phyloP scores from a whole-genome alignment of 106 monocot species.

The Alisma plantagoaquatica region DNA sequence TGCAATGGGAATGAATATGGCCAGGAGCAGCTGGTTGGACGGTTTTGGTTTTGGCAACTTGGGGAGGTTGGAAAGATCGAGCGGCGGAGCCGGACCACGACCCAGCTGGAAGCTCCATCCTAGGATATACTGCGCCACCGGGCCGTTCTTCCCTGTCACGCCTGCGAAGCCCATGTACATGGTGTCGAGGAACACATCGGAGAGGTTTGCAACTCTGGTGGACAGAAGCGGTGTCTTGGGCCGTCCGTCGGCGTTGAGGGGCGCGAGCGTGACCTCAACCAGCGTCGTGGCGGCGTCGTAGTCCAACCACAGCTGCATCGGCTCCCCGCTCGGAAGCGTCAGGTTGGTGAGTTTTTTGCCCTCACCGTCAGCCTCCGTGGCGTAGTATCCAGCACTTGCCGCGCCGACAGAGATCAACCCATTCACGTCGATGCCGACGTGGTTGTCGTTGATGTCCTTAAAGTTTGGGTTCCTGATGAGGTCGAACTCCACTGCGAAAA shows the following conservation, averaged over 20 bases:
- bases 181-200: constrained; percentile 13
- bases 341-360: not conserved
- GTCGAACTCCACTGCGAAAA: constrained; percentile 18
- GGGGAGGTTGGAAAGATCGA: constrained; percentile 21
- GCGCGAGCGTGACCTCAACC: constrained; percentile 7
- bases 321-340: not conserved
- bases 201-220: constrained; percentile 16
- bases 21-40: not conserved
- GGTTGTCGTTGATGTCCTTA: constrained; percentile 7
- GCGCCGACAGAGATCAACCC: constrained; percentile 11
- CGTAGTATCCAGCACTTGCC: not conserved
- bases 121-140: constrained; percentile 24
- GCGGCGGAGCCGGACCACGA: constrained; percentile 5
- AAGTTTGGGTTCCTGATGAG: constrained; percentile 9
- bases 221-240: constrained; percentile 22
- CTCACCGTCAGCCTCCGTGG: too few relatives aligned
- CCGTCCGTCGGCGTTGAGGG: not conserved
- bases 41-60: not conserved
- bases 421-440: constrained; percentile 21
- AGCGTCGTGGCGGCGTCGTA: constrained; percentile 2
- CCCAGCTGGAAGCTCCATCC: constrained; percentile 36
- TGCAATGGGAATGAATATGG: not conserved
- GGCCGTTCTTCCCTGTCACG: constrained; percentile 13
- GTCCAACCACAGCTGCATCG: constrained; percentile 14
- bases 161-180: constrained; percentile 37